A percentile compares a stretch with the other conserved stretches of the same genome.
Conservation (phyloP, 176 grass and related monocot genomes). For the Coix lacrymajobi region DNA sequence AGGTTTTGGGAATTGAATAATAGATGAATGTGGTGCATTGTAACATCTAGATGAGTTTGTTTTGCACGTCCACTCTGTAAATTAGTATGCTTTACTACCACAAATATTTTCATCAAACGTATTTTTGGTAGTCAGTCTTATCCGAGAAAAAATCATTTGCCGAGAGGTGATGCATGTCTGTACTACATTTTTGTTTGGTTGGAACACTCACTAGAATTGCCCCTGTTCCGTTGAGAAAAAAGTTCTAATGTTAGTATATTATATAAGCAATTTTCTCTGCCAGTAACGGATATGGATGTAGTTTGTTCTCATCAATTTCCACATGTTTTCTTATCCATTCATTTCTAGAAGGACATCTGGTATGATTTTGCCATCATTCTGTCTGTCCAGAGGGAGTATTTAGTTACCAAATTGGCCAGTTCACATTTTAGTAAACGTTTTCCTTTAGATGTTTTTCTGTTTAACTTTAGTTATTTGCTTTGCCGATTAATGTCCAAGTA, state of each 20-base stretch:
- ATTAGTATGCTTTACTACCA: background rate
- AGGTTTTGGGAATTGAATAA: background rate
- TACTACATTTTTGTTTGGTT: background rate
- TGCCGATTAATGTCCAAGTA: background rate
- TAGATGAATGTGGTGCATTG: background rate
- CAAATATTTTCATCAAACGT: background rate
- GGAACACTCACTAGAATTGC: background rate
- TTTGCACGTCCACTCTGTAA: background rate
- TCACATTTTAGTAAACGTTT: background rate
- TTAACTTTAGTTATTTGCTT: background rate
- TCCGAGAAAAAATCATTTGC: background rate
- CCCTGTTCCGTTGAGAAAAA: background rate
- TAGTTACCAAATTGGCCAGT: background rate
- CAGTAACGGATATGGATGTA: background rate
- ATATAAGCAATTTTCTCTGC: background rate
- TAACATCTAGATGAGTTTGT: background rate
- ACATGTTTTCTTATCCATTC: constrained; percentile 3
- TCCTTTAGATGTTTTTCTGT: background rate
- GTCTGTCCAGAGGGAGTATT: background rate
- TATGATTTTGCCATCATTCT: background rate
- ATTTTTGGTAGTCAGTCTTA: background rate
- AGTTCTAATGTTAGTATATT: background rate
- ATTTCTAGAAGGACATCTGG: background rate
- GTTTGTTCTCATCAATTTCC: constrained; percentile 7
- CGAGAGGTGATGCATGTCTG: background rate